Evolutionary conservation across 2,329 filamentous ascomycete genomes (phyloP), one percentile per base, ranked within the genome.

Genomic region (Arthrinium phaeospermum): DNA sequence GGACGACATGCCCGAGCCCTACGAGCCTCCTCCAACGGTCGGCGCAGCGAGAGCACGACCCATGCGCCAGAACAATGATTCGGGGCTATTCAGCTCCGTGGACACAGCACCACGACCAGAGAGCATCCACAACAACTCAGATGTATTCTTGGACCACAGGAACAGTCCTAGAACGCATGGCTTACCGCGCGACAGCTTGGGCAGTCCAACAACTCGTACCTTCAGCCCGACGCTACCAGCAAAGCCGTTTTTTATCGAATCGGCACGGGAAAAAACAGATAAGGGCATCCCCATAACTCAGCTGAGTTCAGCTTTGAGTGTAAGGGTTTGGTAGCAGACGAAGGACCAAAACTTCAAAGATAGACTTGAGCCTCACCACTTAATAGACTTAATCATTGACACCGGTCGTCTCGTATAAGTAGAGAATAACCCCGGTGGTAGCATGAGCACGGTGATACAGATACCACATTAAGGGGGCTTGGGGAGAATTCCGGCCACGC

Each of bases 21-120:
- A 70, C 47, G 68, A 57, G n/a, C 47, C 68, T 44, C 68, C 68
- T 4, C 47, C 47, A 41, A 70, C 68, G 37, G 47, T 70, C n/a
- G 68, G 68, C 14, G 24, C 19, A 27, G 34, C 45, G 16, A 57
- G 68, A 24, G 14, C 16, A 41, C 68, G 47, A n/a, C 68, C 46
- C 6, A 45, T 70, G 41, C 34, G 37, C n/a, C 57, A 41, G 34
- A 64, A 30, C 14, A 24, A 45, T 13, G 45, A 22, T 24, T 68
- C 67, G n/a, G 67, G 24, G 10, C 22, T 46, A 13, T 27, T 41
- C 12, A 70, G n/a, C 22, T 41, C 68, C 19, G 46, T 57, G 12
- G n/a, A 57, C 47, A 8, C 19, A n/a, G 34, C 30, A 24, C 6
- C 34, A 3, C 30, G 37, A n/a, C 34, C 68, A 61, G 47, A 22